Evolutionary conservation across 2,329 filamentous ascomycete species (phyloP).

Genomic region (Clonostachys byssicola): DNA sequence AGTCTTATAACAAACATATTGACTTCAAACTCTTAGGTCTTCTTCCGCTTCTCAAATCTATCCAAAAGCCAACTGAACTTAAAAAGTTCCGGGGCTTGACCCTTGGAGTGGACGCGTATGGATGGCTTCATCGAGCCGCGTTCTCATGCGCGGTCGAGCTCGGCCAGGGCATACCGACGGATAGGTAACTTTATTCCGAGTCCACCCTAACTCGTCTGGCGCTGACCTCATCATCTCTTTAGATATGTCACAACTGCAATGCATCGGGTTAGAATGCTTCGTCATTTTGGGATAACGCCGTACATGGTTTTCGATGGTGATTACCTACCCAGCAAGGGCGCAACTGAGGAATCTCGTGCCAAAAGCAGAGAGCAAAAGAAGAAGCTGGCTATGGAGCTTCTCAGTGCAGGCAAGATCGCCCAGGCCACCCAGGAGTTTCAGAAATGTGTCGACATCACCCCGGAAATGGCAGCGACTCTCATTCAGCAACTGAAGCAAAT

Average conservation of each 20-base stretch:
- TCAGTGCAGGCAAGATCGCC: slow-evolving; percentile 74
- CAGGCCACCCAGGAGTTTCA: slow-evolving; percentile 86
- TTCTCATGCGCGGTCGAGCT: slow-evolving; percentile 88
- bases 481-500: slow-evolving; percentile 88
- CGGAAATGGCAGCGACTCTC: slow-evolving; percentile 86
- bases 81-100: slow-evolving; percentile 86
- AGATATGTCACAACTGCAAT: slow-evolving; percentile 90
- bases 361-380: slow-evolving; percentile 74
- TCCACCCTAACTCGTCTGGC: neutral
- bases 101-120: slow-evolving; percentile 94
- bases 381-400: slow-evolving; percentile 69
- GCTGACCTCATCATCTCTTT: neutral
- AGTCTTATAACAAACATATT: slow-evolving; percentile 9
- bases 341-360: slow-evolving; percentile 75
- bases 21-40: slow-evolving; percentile 53
- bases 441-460: slow-evolving; percentile 93
- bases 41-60: slow-evolving; percentile 89
- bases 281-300: slow-evolving; percentile 89
- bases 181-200: slow-evolving; percentile 56
- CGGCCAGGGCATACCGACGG: slow-evolving; percentile 81
- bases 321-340: slow-evolving; percentile 87
- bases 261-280: slow-evolving; percentile 87
- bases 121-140: slow-evolving; percentile 94
- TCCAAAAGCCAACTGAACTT: slow-evolving; percentile 82
- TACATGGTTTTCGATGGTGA: slow-evolving; percentile 97